Base-by-base conservation (phyloP, 129 eudicot genomes). In the Saussurea involucrata region DNA sequence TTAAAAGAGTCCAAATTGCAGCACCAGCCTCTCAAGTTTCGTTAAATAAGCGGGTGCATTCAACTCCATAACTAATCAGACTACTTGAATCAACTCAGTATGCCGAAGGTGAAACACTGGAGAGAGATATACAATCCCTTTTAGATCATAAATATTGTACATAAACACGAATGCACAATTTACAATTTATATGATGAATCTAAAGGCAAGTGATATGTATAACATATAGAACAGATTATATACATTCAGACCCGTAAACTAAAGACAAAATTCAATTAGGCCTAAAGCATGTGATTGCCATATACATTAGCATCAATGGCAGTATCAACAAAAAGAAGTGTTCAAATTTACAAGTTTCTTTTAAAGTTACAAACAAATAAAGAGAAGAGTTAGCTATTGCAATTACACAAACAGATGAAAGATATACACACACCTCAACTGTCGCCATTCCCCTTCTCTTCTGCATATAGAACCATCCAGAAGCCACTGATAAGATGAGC, bases 11-110 rank as follows among this genome's bases (percentile, higher is more conserved):
- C 36, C 32, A 68, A 33, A 70, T 12, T 25, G 61, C 75, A 84
- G 76, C 66, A 66, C 72, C 73, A 66, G 64, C 78, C 73, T 68
- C 42, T 61, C 42, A 42, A 70, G 10, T 76, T 76, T 72, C 49
- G 18, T 13, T 69, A 71, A 17, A 67, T 17, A 37, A 69, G 53
- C 33, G 15, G 77, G 32, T 63, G 42, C 44, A 76, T 78, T 60
- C 34, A 78, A 80, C 68, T 20, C 75, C 81, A 69, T 34, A 53
- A 4, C 73, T 64, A 71, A 29, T 66, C 60, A 20, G 28, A 72
- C 75, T 49, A 28, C 75, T 18, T 17, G 66, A 65, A 76, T 67
- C 60, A 75, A 58, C 81, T 71, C 74, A 11, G 58, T 80, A 49
- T 32, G 73, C 75, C 18, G 57, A 78, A 71, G 69, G 49, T n/a